These are phyloP conservation scores for Xylariaceae sp. DNA, from an alignment of 2,329 filamentous ascomycete genomes.

Conservation along the genomic window DNA sequence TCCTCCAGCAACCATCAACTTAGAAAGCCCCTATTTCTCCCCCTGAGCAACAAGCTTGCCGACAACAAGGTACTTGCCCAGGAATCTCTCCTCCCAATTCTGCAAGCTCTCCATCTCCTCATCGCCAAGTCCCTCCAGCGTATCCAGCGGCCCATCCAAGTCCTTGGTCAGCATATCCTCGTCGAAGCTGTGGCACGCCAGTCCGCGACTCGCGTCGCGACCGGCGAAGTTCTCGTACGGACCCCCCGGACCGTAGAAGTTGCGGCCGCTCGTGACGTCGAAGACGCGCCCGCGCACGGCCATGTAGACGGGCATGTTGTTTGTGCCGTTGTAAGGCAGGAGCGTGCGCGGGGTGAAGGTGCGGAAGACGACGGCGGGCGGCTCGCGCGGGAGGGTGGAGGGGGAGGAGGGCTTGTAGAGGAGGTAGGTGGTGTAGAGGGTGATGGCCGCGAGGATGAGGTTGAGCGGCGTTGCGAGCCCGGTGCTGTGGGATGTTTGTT, in stretches of 20 bases:
- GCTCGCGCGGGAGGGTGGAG: conserved; percentile 44
- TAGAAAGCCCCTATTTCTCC: conserved; percentile 19
- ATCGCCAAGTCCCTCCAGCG: conserved; percentile 61
- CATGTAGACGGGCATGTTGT: conserved; percentile 73
- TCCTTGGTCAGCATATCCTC: conserved; percentile 92
- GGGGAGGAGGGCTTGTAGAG: conserved; percentile 47
- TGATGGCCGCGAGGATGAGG: conserved; percentile 50
- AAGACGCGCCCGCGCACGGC: conserved; percentile 90
- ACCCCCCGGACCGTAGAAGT: conserved; percentile 94
- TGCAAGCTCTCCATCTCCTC: conserved; percentile 78
- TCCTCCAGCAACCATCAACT: too few species aligned
- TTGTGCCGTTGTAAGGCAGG: conserved; percentile 75
- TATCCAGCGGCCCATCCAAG: conserved; percentile 75
- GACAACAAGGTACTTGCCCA: conserved; percentile 92
- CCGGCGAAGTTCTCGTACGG: conserved; percentile 97
- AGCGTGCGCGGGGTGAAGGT: conserved; percentile 74
- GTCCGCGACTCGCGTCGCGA: conserved; percentile 78
- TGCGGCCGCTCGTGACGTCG: conserved; percentile 78
- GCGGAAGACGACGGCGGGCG: conserved; percentile 57
- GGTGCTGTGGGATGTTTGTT: conserved; percentile 29
- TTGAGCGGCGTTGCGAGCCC: conserved; percentile 58
- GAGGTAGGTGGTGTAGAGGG: conserved; percentile 55
- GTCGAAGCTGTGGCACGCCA: conserved; percentile 90
- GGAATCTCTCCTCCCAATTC: conserved; percentile 91
- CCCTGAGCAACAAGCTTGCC: conserved; percentile 64